Evolutionary conservation across 441 rosid species (phyloP).

Genomic region (Macaranga tanarius): DNA sequence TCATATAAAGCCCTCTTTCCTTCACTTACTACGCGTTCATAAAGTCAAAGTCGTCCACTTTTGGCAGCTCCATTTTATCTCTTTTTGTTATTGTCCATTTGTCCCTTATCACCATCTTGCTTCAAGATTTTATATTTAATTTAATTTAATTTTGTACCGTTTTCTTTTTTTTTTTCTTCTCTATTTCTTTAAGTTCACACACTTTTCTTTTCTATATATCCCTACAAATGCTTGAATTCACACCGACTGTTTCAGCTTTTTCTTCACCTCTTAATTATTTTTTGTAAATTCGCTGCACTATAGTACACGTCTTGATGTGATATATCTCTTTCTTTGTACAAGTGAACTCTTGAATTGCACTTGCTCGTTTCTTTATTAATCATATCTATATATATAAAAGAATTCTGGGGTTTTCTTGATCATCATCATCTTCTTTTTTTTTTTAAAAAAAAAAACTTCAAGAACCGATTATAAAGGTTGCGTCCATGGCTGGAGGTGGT

Average conservation of each 20-base stretch:
- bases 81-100: neutral
- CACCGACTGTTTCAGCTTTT: neutral
- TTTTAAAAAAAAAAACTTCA: no score
- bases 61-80: neutral
- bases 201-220: neutral
- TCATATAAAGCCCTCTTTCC: neutral
- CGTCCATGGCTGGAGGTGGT: slow-evolving; percentile 37
- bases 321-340: no score
- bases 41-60: slow-evolving; percentile 9
- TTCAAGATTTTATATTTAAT: no score
- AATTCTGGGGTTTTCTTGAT: neutral
- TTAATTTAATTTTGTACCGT: neutral
- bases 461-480: neutral
- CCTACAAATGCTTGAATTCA: neutral
- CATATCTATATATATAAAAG: neutral
- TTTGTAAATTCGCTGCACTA: neutral
- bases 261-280: neutral
- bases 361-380: neutral
- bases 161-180: neutral
- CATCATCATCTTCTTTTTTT: neutral
- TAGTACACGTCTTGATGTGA: neutral
- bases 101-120: no score
- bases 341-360: neutral
- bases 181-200: neutral
- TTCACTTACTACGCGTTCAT: neutral